phyloP scores from a whole-genome alignment of 768 basidiomycete species.

The Suillus plorans region DNA sequence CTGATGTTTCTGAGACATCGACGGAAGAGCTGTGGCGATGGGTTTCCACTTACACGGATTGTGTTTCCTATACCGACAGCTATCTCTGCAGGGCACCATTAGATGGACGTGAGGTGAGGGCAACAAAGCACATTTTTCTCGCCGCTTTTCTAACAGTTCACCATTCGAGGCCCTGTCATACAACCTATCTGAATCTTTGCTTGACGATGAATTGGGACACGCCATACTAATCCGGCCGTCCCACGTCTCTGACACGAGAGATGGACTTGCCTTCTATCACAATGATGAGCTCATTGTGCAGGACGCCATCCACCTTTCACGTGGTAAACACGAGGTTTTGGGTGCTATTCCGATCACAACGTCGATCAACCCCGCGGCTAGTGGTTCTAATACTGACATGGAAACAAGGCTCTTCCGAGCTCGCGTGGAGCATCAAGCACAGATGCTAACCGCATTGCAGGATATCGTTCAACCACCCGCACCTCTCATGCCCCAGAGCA shows the following conservation, averaged over 20 bases:
- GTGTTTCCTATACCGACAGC: slow-evolving; percentile 57
- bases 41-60: slow-evolving; percentile 37
- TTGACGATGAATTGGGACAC: slow-evolving; percentile 62
- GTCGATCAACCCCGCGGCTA: slow-evolving; percentile 36
- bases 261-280: slow-evolving; percentile 36
- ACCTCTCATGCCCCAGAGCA: slow-evolving; percentile 42
- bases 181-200: slow-evolving; percentile 34
- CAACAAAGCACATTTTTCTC: not conserved
- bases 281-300: slow-evolving; percentile 49
- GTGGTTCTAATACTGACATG: slow-evolving; percentile 14
- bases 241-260: slow-evolving; percentile 17
- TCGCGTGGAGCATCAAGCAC: slow-evolving; percentile 45
- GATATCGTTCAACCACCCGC: slow-evolving; percentile 44
- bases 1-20: slow-evolving; percentile 11
- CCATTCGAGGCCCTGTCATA: slow-evolving; percentile 25
- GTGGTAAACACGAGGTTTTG: slow-evolving; percentile 36
- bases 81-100: slow-evolving; percentile 38
- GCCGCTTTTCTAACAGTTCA: slow-evolving; percentile 11
- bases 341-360: slow-evolving; percentile 31
- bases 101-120: slow-evolving; percentile 42
- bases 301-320: slow-evolving; percentile 47
- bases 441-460: slow-evolving; percentile 47
- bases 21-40: slow-evolving; percentile 25
- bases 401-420: slow-evolving; percentile 29
- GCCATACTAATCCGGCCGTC: slow-evolving; percentile 34